Percentiles rank a stretch among this genome's conserved stretches.
Conservation (phyloP, 2,329 filamentous ascomycete species). For the Fusarium chaquense region DNA sequence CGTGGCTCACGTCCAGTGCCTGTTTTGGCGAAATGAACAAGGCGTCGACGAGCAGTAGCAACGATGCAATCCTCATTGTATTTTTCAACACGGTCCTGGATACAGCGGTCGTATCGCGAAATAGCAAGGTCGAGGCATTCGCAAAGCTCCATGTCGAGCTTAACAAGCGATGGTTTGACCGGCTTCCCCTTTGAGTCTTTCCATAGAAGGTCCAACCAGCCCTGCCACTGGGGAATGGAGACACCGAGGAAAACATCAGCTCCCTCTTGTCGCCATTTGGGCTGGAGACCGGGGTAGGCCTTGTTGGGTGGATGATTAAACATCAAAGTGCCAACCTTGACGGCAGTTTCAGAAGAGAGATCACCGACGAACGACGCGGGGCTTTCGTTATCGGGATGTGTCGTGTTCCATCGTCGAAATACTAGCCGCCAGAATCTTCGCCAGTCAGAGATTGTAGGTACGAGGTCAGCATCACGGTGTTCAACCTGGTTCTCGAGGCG, state of each 20-base stretch:
- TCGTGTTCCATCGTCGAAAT: constrained; percentile 5
- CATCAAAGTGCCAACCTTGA: neutral
- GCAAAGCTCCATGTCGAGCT: neutral
- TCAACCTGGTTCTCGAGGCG: neutral
- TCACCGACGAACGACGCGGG: neutral
- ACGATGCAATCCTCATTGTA: constrained; percentile 3
- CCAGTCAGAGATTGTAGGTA: neutral
- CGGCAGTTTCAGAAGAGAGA: neutral
- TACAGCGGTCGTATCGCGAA: neutral
- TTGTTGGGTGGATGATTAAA: neutral
- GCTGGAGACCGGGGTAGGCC: neutral
- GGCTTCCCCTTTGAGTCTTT: neutral
- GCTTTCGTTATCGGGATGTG: neutral
- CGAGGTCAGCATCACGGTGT: neutral
- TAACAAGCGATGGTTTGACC: neutral
- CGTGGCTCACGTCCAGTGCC: neutral
- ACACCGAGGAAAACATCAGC: neutral
- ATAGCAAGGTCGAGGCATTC: constrained; percentile 1
- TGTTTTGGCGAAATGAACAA: neutral
- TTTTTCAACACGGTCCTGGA: neutral
- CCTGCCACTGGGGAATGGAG: neutral
- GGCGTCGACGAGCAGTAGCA: neutral
- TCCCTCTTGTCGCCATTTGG: neutral
- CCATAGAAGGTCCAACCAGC: neutral
- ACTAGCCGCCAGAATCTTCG: constrained; percentile 5